Evolutionary conservation across 306 rosid genomes (phyloP).

Genomic region (Lotus japonicus): DNA sequence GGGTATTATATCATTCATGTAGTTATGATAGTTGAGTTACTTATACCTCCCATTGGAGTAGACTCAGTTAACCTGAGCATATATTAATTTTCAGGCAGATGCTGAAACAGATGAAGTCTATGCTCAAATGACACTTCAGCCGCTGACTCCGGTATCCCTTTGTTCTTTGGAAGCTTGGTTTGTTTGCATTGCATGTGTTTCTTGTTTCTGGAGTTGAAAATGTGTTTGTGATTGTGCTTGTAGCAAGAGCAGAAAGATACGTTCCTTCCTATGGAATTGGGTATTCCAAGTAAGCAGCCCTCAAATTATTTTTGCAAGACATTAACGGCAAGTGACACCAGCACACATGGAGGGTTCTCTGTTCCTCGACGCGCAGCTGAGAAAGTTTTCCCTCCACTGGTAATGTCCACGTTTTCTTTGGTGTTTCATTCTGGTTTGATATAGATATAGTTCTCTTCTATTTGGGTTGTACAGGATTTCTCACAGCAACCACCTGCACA

Average conservation of each 20-base stretch:
- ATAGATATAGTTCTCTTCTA: slow-evolving; percentile 18
- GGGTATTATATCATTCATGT: slow-evolving; percentile 23
- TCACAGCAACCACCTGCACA: slow-evolving; percentile 83
- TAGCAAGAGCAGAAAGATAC: slow-evolving; percentile 87
- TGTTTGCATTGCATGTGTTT: neutral
- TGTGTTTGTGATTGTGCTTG: neutral
- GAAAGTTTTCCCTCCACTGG: slow-evolving; percentile 88
- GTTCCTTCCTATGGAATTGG: slow-evolving; percentile 81
- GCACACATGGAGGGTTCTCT: slow-evolving; percentile 91
- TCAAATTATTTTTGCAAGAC: slow-evolving; percentile 89
- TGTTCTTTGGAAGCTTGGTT: neutral
- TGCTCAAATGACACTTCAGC: slow-evolving; percentile 88
- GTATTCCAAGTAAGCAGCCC: slow-evolving; percentile 81
- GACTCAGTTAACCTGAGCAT: slow-evolving; percentile 7
- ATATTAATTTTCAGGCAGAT: slow-evolving; percentile 69
- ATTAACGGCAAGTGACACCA: slow-evolving; percentile 82
- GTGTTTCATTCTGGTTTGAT: slow-evolving; percentile 15
- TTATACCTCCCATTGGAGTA: neutral
- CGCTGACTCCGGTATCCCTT: slow-evolving; percentile 52
- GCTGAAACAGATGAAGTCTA: slow-evolving; percentile 88
- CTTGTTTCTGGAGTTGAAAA: neutral
- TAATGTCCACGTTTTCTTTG: slow-evolving; percentile 18
- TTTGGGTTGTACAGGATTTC: slow-evolving; percentile 55
- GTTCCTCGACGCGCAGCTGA: slow-evolving; percentile 96
- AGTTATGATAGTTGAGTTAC: neutral